Evolutionary conservation across 2,329 filamentous ascomycete species (phyloP).

Genomic region (Hypoxylon sp.): DNA sequence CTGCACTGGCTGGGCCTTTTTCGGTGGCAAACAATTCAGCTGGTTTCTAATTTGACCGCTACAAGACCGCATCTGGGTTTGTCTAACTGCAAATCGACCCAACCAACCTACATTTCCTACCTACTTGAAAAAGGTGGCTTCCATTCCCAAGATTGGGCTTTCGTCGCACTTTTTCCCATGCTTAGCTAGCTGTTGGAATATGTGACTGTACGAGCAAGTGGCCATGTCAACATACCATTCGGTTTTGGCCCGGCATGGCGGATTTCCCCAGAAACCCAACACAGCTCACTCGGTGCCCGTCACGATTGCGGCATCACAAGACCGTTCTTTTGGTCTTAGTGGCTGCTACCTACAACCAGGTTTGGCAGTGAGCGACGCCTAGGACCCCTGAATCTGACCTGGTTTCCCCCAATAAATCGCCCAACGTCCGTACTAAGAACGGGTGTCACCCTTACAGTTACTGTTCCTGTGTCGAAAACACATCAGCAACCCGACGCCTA

Average conservation of each 20-base stretch:
- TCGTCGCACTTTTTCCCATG: constrained; percentile 16
- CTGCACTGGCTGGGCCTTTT: constrained; percentile 6
- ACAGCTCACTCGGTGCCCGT: constrained; percentile 30
- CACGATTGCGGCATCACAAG: constrained; percentile 40
- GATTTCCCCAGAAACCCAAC: constrained; percentile 44
- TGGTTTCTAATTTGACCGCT: constrained; percentile 14
- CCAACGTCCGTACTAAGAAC: constrained; percentile 25
- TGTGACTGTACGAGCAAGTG: constrained; percentile 27
- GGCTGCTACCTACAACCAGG: constrained; percentile 35
- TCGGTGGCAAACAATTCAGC: constrained; percentile 32
- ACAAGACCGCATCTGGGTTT: constrained; percentile 16
- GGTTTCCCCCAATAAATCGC: constrained; percentile 19
- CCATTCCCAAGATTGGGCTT: constrained; percentile 15
- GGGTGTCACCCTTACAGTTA: constrained; percentile 25
- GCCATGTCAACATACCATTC: constrained; percentile 36
- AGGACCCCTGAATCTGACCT: constrained; percentile 40
- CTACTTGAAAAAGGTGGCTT: constrained; percentile 22
- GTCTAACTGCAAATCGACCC: constrained; percentile 33
- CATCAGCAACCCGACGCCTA: constrained; percentile 20
- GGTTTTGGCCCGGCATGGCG: constrained; percentile 39
- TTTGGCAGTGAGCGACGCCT: constrained; percentile 34
- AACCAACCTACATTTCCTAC: constrained; percentile 25
- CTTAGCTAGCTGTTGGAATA: constrained; percentile 24
- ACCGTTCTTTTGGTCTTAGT: constrained; percentile 35
- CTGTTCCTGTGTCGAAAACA: constrained; percentile 26